A percentile compares a stretch with the other conserved stretches of the same genome.
These are phyloP conservation scores for Mollisiaceae sp. DNA, from an alignment of 2,329 filamentous ascomycete genomes.

Conservation along the genomic window DNA sequence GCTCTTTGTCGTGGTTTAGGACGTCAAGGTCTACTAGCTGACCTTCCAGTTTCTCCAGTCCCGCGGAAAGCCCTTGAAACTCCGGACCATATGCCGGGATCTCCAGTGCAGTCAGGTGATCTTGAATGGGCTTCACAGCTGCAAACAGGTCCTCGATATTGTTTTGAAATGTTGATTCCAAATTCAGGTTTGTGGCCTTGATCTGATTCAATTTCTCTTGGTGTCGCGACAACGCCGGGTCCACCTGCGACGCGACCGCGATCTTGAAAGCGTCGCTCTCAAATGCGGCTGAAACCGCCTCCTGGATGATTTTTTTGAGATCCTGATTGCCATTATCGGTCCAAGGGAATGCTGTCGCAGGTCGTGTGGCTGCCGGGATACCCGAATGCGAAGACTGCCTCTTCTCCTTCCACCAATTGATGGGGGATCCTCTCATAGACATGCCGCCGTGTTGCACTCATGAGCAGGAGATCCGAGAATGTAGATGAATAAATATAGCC, in stretches of 20 bases:
- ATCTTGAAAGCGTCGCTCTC: conserved; percentile 31
- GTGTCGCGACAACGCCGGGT: conserved; percentile 30
- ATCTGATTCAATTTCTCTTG: conserved; percentile 34
- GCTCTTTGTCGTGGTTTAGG: conserved; percentile 5
- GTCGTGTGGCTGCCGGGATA: conserved; percentile 19
- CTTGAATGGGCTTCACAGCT: conserved; percentile 28
- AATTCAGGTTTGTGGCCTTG: conserved; percentile 32
- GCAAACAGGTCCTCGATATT: conserved; percentile 25
- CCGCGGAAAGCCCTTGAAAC: conserved; percentile 21
- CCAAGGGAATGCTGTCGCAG: conserved; percentile 24
- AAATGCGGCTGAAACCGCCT: conserved; percentile 31
- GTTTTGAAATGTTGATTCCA: conserved; percentile 30
- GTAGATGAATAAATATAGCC: background rate
- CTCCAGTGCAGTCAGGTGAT: conserved; percentile 28
- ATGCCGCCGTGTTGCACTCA: conserved; percentile 4
- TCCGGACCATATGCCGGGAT: conserved; percentile 29
- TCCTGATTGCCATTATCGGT: conserved; percentile 23
- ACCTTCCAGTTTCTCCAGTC: conserved; percentile 25
- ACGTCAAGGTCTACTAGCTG: conserved; percentile 12
- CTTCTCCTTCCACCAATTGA: conserved; percentile 33
- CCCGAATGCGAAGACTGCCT: conserved; percentile 27
- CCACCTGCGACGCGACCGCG: conserved; percentile 33
- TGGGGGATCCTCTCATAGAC: conserved; percentile 25
- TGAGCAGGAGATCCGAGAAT: background rate
- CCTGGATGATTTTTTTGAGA: conserved; percentile 30